Conservation (phyloP, 106 monocot genomes). For the Hemerocallis citrina region DNA sequence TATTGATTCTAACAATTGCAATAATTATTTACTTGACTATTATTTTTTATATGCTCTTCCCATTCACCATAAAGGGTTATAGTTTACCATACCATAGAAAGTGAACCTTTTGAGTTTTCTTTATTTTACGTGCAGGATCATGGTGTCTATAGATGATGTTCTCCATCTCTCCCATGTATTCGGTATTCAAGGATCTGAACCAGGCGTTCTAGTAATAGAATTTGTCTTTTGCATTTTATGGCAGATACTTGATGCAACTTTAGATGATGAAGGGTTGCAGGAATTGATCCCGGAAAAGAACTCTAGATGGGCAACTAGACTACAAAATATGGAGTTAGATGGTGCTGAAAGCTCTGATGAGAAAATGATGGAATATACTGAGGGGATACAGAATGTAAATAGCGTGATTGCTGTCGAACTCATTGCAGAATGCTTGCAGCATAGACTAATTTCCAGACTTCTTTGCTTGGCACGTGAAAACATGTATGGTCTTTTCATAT, state of each 20-base stretch:
- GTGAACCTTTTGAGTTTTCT: not conserved
- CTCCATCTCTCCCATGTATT: slow-evolving; percentile 77
- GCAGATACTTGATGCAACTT: slow-evolving; percentile 79
- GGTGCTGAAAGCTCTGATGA: slow-evolving; percentile 25
- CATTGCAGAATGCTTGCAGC: slow-evolving; percentile 33
- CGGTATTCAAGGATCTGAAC: slow-evolving; percentile 56
- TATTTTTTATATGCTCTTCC: not conserved
- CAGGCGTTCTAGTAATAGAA: slow-evolving; percentile 57
- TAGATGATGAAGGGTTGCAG: slow-evolving; percentile 87
- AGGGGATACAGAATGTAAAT: slow-evolving; percentile 42
- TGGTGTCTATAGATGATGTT: slow-evolving; percentile 50
- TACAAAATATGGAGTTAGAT: slow-evolving; percentile 54
- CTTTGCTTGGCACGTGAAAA: slow-evolving; percentile 78
- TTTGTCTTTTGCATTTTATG: slow-evolving; percentile 63
- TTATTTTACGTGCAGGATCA: slow-evolving; percentile 46
- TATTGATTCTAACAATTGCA: not conserved
- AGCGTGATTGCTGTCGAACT: slow-evolving; percentile 43
- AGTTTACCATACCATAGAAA: not conserved
- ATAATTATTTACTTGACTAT: not conserved
- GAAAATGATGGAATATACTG: slow-evolving; percentile 40
- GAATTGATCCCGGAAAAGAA: slow-evolving; percentile 60
- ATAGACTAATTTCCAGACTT: slow-evolving; percentile 60
- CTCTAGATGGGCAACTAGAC: slow-evolving; percentile 43
- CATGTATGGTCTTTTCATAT: slow-evolving; percentile 63
- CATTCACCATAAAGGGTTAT: not conserved